phyloP scores from a whole-genome alignment of 139 green algal genomes.

The Chlamydomonas schloesseri region DNA sequence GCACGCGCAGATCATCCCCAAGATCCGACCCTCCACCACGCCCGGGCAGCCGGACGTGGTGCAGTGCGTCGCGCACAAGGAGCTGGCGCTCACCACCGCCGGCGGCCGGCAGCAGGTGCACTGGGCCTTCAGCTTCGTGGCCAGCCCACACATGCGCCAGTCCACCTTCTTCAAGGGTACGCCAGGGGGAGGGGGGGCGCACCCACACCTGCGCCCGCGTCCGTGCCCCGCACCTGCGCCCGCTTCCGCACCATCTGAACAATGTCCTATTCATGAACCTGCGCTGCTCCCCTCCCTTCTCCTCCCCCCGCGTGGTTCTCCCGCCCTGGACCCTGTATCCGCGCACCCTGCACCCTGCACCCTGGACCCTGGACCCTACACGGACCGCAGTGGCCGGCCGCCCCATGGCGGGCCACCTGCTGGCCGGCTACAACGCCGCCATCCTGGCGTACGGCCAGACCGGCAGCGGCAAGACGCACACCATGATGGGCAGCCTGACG shows the following conservation, averaged over 20 bases:
- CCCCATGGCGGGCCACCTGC: slow-evolving; percentile 29
- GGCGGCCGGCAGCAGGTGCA: neutral
- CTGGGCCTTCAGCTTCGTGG: slow-evolving; percentile 31
- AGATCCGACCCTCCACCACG: slow-evolving; percentile 30
- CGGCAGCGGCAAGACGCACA: slow-evolving; percentile 55
- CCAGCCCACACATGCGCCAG: slow-evolving; percentile 15
- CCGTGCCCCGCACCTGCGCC: too few relatives aligned
- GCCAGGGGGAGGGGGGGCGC: too few relatives aligned
- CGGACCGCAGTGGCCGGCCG: slow-evolving; percentile 30
- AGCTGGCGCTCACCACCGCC: neutral
- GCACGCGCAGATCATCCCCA: slow-evolving; percentile 27
- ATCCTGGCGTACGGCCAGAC: slow-evolving; percentile 59
- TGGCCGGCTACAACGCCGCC: slow-evolving; percentile 26
- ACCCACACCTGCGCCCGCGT: too few relatives aligned
- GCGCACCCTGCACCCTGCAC: neutral
- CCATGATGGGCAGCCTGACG: slow-evolving; percentile 39
- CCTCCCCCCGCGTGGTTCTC: too few relatives aligned
- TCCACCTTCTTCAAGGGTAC: slow-evolving; percentile 29
- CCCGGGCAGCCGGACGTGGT: slow-evolving; percentile 23
- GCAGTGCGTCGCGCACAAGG: slow-evolving; percentile 7
- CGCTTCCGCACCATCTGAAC: too few relatives aligned
- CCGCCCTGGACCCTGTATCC: neutral
- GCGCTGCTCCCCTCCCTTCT: too few relatives aligned
- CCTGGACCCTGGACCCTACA: too few relatives aligned
- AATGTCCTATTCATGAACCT: too few relatives aligned